Evolutionary conservation across 2,329 filamentous ascomycete species (phyloP).

Genomic region (Colletotrichum tabaci): DNA sequence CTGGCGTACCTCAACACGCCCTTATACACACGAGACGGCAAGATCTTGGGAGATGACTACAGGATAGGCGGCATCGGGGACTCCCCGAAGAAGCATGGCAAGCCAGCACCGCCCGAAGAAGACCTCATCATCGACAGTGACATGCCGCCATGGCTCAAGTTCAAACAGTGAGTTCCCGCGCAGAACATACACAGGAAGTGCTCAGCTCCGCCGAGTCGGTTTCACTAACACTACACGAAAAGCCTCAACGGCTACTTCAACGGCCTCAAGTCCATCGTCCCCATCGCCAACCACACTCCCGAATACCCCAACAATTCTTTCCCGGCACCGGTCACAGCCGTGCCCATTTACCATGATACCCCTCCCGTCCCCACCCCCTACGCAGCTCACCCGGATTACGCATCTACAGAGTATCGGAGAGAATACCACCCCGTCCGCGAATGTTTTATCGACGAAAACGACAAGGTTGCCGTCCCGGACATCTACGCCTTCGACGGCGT

Average conservation of each 20-base stretch:
- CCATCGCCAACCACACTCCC: constrained; percentile 73
- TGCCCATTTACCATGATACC: constrained; percentile 51
- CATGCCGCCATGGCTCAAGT: constrained; percentile 58
- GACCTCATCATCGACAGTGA: constrained; percentile 47
- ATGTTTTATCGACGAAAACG: constrained; percentile 75
- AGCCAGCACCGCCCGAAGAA: constrained; percentile 57
- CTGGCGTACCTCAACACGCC: constrained; percentile 57
- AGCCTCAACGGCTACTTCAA: constrained; percentile 88
- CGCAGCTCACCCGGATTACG: constrained; percentile 79
- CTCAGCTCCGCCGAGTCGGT: no score
- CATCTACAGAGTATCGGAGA: constrained; percentile 68
- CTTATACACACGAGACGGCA: constrained; percentile 43
- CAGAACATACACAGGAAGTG: no score
- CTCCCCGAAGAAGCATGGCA: constrained; percentile 32
- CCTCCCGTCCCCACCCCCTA: constrained; percentile 60
- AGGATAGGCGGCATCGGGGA: constrained; percentile 36
- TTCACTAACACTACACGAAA: constrained; percentile 31
- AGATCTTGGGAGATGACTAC: constrained; percentile 44
- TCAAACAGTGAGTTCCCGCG: constrained; percentile 57
- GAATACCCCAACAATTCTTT: constrained; percentile 76
- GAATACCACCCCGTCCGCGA: constrained; percentile 67
- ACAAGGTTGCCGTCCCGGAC: constrained; percentile 71
- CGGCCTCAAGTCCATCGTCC: constrained; percentile 80
- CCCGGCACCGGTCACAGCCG: constrained; percentile 52
- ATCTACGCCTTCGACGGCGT: constrained; percentile 79